Percentiles rank a stretch among this genome's conserved stretches.
Conservation (phyloP, 2,329 filamentous ascomycete species). For the Fusarium sp. region DNA sequence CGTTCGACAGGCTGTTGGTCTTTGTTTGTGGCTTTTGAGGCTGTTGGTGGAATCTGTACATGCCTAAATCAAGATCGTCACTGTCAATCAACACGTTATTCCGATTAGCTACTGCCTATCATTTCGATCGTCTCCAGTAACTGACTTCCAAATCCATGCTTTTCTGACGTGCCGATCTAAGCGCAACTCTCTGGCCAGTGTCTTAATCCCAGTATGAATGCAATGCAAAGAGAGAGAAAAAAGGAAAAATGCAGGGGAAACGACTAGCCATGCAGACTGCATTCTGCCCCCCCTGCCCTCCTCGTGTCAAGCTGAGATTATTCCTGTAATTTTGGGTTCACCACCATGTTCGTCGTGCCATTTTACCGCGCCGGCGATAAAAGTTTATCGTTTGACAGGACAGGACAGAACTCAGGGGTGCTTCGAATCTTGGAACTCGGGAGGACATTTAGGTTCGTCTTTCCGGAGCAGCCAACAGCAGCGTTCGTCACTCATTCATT, state of each 20-base stretch:
- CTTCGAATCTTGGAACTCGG: not conserved
- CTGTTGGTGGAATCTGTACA: not conserved
- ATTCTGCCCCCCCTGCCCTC: not conserved
- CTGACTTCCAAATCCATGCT: not conserved
- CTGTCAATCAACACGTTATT: not conserved
- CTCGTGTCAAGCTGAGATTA: not conserved
- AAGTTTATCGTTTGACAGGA: not conserved
- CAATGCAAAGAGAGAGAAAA: not conserved
- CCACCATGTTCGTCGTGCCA: not conserved
- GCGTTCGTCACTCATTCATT: not conserved
- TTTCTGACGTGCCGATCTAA: constrained; percentile 5
- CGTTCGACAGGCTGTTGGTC: not conserved
- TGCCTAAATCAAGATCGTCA: not conserved
- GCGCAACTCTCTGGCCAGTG: not conserved
- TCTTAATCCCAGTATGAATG: not conserved
- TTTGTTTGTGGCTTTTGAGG: not conserved
- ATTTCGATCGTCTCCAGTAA: not conserved
- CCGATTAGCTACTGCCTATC: not conserved
- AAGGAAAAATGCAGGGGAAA: not conserved
- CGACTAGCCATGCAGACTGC: not conserved
- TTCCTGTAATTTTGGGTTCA: not conserved
- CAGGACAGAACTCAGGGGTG: not conserved
- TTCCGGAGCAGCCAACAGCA: not conserved
- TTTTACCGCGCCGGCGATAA: not conserved
- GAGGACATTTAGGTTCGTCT: not conserved